These are phyloP conservation scores for Colletotrichum sp. DNA, from an alignment of 2,329 filamentous ascomycete species.

Conservation along the genomic window DNA sequence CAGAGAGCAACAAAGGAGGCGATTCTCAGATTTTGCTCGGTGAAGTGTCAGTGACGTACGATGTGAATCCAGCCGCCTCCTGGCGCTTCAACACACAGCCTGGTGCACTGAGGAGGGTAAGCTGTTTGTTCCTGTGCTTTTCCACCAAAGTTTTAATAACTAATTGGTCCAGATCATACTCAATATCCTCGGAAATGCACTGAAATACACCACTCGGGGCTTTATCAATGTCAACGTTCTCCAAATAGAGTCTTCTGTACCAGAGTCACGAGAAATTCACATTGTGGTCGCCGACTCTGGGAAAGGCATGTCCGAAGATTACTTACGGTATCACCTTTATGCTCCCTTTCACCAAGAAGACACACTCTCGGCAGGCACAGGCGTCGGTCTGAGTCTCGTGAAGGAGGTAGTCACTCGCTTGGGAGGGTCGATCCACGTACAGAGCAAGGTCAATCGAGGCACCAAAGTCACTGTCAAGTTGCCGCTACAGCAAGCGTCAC, in stretches of 20 bases:
- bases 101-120: constrained; percentile 40
- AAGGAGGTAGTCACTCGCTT: constrained; percentile 62
- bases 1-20: neutral
- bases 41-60: constrained; percentile 49
- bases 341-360: constrained; percentile 70
- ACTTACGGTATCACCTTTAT: constrained; percentile 63
- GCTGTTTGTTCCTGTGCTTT: fast-evolving
- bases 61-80: constrained; percentile 48
- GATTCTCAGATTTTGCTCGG: constrained; percentile 4
- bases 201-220: constrained; percentile 59
- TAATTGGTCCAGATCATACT: constrained; percentile 54
- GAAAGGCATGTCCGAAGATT: constrained; percentile 67
- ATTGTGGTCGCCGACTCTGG: constrained; percentile 67
- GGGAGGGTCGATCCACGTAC: constrained; percentile 62
- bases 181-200: constrained; percentile 66
- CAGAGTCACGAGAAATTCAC: constrained; percentile 20
- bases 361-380: constrained; percentile 61
- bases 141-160: neutral
- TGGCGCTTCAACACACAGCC: constrained; percentile 61
- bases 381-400: constrained; percentile 70
- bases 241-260: constrained; percentile 11
- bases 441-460: constrained; percentile 42
- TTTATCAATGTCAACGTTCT: constrained; percentile 32
- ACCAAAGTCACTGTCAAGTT: constrained; percentile 38
- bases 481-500: constrained; percentile 25